phyloP scores from a whole-genome alignment of 495 filamentous ascomycete species.

The Annulohypoxylon maeteangense region DNA sequence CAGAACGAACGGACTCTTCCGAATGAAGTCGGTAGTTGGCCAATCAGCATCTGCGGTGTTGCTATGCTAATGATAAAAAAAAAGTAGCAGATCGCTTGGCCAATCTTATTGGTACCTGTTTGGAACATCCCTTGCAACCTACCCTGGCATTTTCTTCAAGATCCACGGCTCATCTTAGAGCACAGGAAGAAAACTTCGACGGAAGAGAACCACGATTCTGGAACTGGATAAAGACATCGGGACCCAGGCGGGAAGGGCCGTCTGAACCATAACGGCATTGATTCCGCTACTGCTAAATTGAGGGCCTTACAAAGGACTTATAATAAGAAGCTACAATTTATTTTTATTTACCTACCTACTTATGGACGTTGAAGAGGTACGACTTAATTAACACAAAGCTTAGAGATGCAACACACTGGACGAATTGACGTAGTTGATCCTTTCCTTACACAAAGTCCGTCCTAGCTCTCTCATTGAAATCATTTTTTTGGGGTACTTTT shows the following conservation, averaged over 20 bases:
- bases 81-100: conserved; percentile 17
- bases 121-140: conserved; percentile 14
- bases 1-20: conserved; percentile 14
- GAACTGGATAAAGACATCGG: conserved; percentile 12
- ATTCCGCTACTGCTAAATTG: neutral
- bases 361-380: neutral
- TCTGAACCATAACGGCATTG: neutral
- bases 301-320: conserved; percentile 8
- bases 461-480: neutral
- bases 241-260: conserved; percentile 28
- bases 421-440: neutral
- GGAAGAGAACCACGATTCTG: conserved; percentile 6
- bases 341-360: too few species aligned
- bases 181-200: neutral
- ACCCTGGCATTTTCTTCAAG: conserved; percentile 14
- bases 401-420: neutral
- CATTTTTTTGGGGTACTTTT: neutral
- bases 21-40: conserved; percentile 26
- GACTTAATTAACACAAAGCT: neutral
- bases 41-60: conserved; percentile 18
- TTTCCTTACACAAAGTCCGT: conserved; percentile 11
- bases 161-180: conserved; percentile 9
- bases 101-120: conserved; percentile 5
- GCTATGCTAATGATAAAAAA: conserved; percentile 18
- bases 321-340: neutral